phyloP scores from a whole-genome alignment of 768 basidiomycete genomes.

The Phanerochaete carnosa region DNA sequence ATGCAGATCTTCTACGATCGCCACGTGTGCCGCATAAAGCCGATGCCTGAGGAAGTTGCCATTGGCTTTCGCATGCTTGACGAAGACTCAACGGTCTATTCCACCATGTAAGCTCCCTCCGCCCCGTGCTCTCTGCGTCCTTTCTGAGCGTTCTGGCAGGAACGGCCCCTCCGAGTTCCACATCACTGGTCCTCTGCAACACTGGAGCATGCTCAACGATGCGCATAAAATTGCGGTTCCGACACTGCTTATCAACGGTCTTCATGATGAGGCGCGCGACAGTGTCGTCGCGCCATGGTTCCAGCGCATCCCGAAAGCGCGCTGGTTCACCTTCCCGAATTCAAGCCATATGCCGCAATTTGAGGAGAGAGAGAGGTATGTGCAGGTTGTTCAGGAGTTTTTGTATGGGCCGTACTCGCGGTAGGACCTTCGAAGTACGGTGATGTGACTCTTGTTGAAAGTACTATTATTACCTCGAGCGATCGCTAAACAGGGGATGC shows the following conservation, averaged over 20 bases:
- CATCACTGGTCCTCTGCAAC: constrained; percentile 38
- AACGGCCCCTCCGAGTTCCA: constrained; percentile 34
- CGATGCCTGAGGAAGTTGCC: constrained; percentile 39
- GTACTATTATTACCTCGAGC: no score
- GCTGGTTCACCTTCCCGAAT: constrained; percentile 42
- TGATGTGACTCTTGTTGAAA: background rate
- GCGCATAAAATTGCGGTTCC: constrained; percentile 37
- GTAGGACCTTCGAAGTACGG: background rate
- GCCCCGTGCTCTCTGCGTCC: background rate
- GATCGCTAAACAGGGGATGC: no score
- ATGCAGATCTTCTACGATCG: constrained; percentile 38
- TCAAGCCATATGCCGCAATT: constrained; percentile 42
- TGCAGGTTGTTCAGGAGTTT: constrained; percentile 34
- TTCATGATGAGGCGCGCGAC: constrained; percentile 39
- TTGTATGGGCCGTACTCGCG: constrained; percentile 10
- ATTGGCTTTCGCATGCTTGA: constrained; percentile 31
- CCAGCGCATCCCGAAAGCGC: constrained; percentile 34
- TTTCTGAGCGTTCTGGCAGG: constrained; percentile 1
- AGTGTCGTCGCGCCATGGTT: constrained; percentile 35
- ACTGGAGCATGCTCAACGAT: constrained; percentile 45
- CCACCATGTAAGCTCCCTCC: constrained; percentile 38
- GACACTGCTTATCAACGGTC: constrained; percentile 36
- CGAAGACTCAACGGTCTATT: constrained; percentile 45
- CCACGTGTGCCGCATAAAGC: constrained; percentile 42
- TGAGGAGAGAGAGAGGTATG: constrained; percentile 41